A percentile compares a stretch with the other conserved stretches of the same genome.
Conservation (phyloP, 768 basidiomycete genomes). For the Leccinum ochraceum region DNA sequence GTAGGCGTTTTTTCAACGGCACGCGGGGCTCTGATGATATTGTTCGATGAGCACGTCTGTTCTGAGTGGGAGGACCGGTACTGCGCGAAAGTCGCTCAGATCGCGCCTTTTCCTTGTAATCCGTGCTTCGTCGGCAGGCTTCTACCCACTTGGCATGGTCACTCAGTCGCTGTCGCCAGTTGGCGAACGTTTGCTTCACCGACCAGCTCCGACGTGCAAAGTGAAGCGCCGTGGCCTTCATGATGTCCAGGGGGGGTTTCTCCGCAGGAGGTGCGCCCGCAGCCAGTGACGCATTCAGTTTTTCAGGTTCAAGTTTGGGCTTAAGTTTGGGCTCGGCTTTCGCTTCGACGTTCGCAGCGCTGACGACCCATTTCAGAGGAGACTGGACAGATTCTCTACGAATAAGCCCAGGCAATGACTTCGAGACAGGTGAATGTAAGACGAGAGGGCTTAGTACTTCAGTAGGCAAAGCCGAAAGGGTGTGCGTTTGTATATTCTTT, state of each 20-base stretch:
- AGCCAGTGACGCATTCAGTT: constrained; percentile 4
- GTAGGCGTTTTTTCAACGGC: constrained; percentile 31
- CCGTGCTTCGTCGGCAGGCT: constrained; percentile 59
- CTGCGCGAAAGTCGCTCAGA: constrained; percentile 35
- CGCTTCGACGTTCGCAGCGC: constrained; percentile 13
- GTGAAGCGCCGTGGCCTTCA: constrained; percentile 42
- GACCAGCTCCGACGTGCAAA: constrained; percentile 43
- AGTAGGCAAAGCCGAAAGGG: constrained; percentile 24
- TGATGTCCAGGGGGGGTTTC: constrained; percentile 24
- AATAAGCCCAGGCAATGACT: constrained; percentile 12
- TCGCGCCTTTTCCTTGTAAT: constrained; percentile 56
- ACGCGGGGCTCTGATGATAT: constrained; percentile 24
- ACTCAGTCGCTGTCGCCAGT: constrained; percentile 48
- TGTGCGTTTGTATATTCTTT: constrained; percentile 28
- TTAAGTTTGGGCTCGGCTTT: constrained; percentile 8
- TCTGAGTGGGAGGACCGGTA: constrained; percentile 9
- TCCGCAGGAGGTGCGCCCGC: constrained; percentile 1
- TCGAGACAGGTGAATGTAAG: constrained; percentile 28
- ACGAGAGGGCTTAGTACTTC: constrained; percentile 34
- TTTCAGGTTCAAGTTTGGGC: constrained; percentile 5
- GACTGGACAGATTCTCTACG: constrained; percentile 29
- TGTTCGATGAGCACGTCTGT: constrained; percentile 25
- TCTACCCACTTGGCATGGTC: constrained; percentile 59
- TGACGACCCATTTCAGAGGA: constrained; percentile 24
- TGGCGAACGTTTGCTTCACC: constrained; percentile 43